Evolutionary conservation across 208 protist genomes (phyloP), one percentile per base, ranked within the genome.

Genomic region (Leptomonas pyrrhocoris): DNA sequence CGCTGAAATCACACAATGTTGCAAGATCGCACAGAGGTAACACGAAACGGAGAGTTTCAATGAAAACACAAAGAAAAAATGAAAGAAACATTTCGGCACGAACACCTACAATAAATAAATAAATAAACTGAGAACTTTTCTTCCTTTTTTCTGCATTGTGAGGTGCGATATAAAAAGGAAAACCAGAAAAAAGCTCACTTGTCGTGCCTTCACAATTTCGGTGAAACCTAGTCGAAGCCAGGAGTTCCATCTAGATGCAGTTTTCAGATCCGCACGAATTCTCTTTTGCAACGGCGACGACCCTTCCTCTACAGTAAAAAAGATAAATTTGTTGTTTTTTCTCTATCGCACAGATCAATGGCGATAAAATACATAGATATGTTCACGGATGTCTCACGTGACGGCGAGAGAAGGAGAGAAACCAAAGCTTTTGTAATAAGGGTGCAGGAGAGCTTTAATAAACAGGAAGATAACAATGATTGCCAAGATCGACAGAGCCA

Each of bases 1-100:
- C 51, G 38, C 2, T 56, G 51, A 56, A 56, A 38, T 38, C 51
- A n/a, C 9, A 38, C 6, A 56, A 21, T 23, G 38, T 56, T 42
- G 38, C 23, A 54, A 51, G 27, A 30, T 38, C 19, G 13, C 42
- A 53, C 42, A 48, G 34, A 45, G 23, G 34, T 19, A 59, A 45
- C 2, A 18, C 18, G 23, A 68, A 65, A 54, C 23, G 48, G 13
- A 64, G 57, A 76, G 43, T 28, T 42, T 43, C 38, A 27, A 45
- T 59, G 64, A 76, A 62, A 62, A 54, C 55, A 59, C 63, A 56
- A 43, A 56, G 36, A 73, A 55, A 63, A 65, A 59, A 81, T 43
- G 64, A 56, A 49, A 73, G n/a, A 42, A 15, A 25, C 34, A n/a
- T 6, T 16, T 23, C 28, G 6, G 48, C 31, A 28, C 8, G 27